Evolutionary conservation across 1,284 basidiomycete species (phyloP), one percentile per base, ranked within the genome.

Genomic region (Leccinum fallax): DNA sequence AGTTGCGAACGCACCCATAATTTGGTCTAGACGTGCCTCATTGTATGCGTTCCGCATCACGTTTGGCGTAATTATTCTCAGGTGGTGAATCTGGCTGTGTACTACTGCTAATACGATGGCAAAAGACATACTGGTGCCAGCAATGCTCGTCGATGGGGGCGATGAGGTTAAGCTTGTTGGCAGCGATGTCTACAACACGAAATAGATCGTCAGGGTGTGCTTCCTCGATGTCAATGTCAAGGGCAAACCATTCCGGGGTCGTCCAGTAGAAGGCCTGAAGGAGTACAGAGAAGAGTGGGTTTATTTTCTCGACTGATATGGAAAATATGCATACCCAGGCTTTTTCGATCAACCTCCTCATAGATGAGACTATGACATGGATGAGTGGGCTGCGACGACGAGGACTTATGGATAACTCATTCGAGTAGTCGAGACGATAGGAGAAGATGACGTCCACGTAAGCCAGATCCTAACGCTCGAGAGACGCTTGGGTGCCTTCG

Each of bases 361-460:
- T 30, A 9, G 28, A 30, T 30, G 28, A 30, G 28, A 30, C 28
- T 30, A 30, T 8, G 28, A 30, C 28, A 30, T 43, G 40, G n/a
- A 43, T 43, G 40, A 43, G n/a, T 9, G n/a, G 40, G 16, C 40
- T 43, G n/a, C 8, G n/a, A 43, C 40, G n/a, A 43, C 3, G 40
- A 16, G 4, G 15, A 43, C 8, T 30, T 30, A 30, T 30, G 8
- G 8, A 43, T 10, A 7, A 74, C 76, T 56, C 59, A 81, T 83
- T 65, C 2, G 72, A 57, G 51, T 69, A 66, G 69, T 88, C 86
- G 30, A 81, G 80, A 57, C 86, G 82, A 67, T 89, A 86, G 8
- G 82, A 81, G 49, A 86, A 84, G 56, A 85, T 68, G 55, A 87
- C 78, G 70, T 88, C 86, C 38, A 88, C 86, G 66, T 91, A 92